Evolutionary conservation across 108 stramenopile species (phyloP).

Genomic region (Nannochloropsis oceanica): DNA sequence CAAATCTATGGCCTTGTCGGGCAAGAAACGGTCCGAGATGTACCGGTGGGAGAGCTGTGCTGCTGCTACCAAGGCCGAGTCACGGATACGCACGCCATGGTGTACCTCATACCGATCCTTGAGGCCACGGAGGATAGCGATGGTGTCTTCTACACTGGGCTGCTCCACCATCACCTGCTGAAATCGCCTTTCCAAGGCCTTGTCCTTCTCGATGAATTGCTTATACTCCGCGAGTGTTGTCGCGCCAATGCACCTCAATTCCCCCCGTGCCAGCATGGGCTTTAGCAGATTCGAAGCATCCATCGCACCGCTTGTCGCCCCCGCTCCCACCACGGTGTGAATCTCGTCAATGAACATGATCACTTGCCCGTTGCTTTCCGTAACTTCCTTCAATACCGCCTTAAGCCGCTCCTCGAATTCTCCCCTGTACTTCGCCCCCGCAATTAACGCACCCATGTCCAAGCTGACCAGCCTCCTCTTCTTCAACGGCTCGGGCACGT

Average conservation of each 20-base stretch:
- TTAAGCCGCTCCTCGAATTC: slow-evolving; percentile 93
- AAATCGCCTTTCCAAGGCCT: slow-evolving; percentile 88
- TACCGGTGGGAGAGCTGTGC: slow-evolving; percentile 82
- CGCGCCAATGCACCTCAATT: slow-evolving; percentile 78
- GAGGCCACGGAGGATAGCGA: slow-evolving; percentile 84
- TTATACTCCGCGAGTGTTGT: slow-evolving; percentile 79
- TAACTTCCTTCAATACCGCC: slow-evolving; percentile 87
- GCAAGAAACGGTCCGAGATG: slow-evolving; percentile 77
- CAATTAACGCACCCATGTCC: slow-evolving; percentile 90
- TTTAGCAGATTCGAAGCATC: slow-evolving; percentile 95
- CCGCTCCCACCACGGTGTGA: slow-evolving; percentile 89
- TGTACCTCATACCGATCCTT: slow-evolving; percentile 69
- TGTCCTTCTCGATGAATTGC: slow-evolving; percentile 67
- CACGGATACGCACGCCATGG: slow-evolving; percentile 64
- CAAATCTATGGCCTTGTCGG: slow-evolving; percentile 72
- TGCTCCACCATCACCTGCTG: slow-evolving; percentile 78
- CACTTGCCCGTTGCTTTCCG: slow-evolving; percentile 63
- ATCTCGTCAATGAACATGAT: slow-evolving; percentile 96
- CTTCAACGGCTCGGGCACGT: slow-evolving; percentile 81
- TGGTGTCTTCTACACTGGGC: slow-evolving; percentile 77
- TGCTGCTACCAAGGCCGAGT: slow-evolving; percentile 76
- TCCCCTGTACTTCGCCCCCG: slow-evolving; percentile 92
- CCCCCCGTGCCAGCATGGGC: slow-evolving; percentile 77
- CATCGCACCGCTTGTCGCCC: slow-evolving; percentile 69
- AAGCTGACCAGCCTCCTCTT: slow-evolving; percentile 61